phyloP scores from a whole-genome alignment of 352 stramenopile genomes.

The Phytopythium kandeliae region DNA sequence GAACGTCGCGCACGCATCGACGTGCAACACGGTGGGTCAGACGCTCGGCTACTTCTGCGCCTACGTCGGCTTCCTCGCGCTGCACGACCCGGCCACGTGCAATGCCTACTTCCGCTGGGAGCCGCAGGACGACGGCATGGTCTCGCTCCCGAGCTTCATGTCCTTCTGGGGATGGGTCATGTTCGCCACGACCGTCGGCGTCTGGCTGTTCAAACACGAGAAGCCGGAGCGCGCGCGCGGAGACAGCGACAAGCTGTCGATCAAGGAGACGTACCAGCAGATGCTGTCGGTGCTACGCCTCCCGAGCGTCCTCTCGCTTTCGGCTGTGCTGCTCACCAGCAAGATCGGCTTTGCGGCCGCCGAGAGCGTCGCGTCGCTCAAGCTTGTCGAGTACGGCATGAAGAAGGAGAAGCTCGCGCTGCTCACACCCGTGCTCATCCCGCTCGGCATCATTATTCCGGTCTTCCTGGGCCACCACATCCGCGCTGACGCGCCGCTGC shows the following conservation, averaged over 20 bases:
- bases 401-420: constrained; percentile 91
- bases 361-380: constrained; percentile 90
- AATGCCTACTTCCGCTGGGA: constrained; percentile 82
- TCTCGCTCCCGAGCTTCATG: constrained; percentile 89
- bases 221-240: constrained; percentile 32
- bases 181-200: constrained; percentile 86
- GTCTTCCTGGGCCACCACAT: constrained; percentile 76
- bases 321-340: constrained; percentile 87
- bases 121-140: constrained; percentile 66
- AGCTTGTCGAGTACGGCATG: constrained; percentile 88
- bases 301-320: constrained; percentile 80
- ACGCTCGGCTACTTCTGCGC: constrained; percentile 97
- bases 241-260: constrained; percentile 62
- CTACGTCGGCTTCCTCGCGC: constrained; percentile 98
- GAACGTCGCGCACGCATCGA: constrained; percentile 95
- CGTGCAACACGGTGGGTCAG: constrained; percentile 96
- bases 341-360: constrained; percentile 91
- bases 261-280: constrained; percentile 88
- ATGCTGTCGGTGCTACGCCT: constrained; percentile 85
- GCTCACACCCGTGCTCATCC: constrained; percentile 83
- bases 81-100: constrained; percentile 93
- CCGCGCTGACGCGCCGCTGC: constrained; percentile 57
- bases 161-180: constrained; percentile 93
- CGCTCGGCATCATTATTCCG: constrained; percentile 84
- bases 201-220: constrained; percentile 93